Percentiles rank a stretch among this genome's conserved stretches.
Conservation (phyloP, 352 stramenopile genomes). For the Phytophthora ramorum region DNA sequence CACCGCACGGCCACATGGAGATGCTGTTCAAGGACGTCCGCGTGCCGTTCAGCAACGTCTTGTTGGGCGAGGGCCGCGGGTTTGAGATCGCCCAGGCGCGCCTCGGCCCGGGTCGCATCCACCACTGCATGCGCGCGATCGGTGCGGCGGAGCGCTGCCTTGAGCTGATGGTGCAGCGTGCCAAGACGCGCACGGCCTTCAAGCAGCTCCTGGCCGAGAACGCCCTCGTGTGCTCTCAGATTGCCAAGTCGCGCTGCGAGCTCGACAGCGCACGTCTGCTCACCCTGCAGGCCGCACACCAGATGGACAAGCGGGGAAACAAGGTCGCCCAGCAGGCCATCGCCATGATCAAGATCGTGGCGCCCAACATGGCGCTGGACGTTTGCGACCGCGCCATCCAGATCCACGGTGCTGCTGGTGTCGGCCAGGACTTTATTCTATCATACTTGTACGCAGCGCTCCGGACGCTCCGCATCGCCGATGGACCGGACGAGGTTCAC, state of each 20-base stretch:
- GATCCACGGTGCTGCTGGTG: slow-evolving; percentile 76
- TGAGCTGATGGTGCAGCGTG: slow-evolving; percentile 86
- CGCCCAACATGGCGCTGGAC: slow-evolving; percentile 89
- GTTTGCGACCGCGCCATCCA: slow-evolving; percentile 94
- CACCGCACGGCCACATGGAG: slow-evolving; percentile 94
- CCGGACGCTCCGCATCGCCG: slow-evolving; percentile 94
- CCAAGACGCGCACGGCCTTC: slow-evolving; percentile 95
- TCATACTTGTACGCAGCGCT: slow-evolving; percentile 92
- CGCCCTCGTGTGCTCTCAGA: slow-evolving; percentile 78
- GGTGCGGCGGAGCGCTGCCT: slow-evolving; percentile 90
- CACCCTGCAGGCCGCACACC: slow-evolving; percentile 90
- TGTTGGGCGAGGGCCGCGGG: slow-evolving; percentile 83
- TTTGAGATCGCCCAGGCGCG: slow-evolving; percentile 93
- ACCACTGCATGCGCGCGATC: slow-evolving; percentile 98
- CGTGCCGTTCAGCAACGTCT: slow-evolving; percentile 90
- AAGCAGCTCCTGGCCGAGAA: slow-evolving; percentile 93
- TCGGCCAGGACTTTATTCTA: slow-evolving; percentile 95
- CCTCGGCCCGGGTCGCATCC: slow-evolving; percentile 95
- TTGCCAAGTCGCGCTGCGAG: slow-evolving; percentile 84
- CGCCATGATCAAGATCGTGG: slow-evolving; percentile 97
- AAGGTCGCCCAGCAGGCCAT: slow-evolving; percentile 93
- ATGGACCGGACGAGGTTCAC: slow-evolving; percentile 98
- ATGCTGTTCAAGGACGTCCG: slow-evolving; percentile 96
- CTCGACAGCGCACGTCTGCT: slow-evolving; percentile 87
- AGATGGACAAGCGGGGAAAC: slow-evolving; percentile 88